Base-by-base conservation (phyloP, 495 filamentous ascomycete species). In the Daldinia childiae region DNA sequence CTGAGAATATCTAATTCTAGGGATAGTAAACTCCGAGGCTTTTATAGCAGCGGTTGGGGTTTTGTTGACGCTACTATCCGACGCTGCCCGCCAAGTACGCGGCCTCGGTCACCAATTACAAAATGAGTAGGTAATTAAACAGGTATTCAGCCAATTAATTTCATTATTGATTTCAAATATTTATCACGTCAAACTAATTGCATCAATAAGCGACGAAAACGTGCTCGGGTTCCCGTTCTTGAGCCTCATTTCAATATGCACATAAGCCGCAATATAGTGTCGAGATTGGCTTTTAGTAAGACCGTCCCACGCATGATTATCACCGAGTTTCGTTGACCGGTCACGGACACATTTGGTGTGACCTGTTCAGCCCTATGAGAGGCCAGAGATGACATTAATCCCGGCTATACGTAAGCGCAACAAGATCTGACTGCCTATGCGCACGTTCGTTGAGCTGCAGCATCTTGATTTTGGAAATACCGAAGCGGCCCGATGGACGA, bases 321-420 rank as follows among this genome's bases (percentile, higher is more conserved):
- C 69, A 69, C 39, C 27, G 50, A 34, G 12, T 21, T 30, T 60
- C 64, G 7, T 65, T 27, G 29, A 62, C 65, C 65, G 66, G 71
- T 73, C 62, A 73, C 66, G 66, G 59, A 68, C 12, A 45, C 62
- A 41, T 7, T 15, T 21, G 11, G 66, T 66, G 62, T 58, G 34
- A 73, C 71, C 51, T 30, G 27, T 73, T 69, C 71, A 73, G 71
- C 71, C 71, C 45, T 69, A 66, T 69, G 51, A 73, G 71, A 73
- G 66, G 71, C 45, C 45, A 63, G 50, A n/a, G 27, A 30, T 29
- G 50, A 54, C 5, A 7, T 1, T 54, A 30, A 58, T 62, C 62
- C 62, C 38, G 58, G 32, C 52, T 36, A 21, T 73, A 73, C 66
- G 71, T 73, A 73, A 73, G 71, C 71, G 52, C 27, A 26, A 43